phyloP scores from a whole-genome alignment of 306 rosid species.

The Malus sieversii region DNA sequence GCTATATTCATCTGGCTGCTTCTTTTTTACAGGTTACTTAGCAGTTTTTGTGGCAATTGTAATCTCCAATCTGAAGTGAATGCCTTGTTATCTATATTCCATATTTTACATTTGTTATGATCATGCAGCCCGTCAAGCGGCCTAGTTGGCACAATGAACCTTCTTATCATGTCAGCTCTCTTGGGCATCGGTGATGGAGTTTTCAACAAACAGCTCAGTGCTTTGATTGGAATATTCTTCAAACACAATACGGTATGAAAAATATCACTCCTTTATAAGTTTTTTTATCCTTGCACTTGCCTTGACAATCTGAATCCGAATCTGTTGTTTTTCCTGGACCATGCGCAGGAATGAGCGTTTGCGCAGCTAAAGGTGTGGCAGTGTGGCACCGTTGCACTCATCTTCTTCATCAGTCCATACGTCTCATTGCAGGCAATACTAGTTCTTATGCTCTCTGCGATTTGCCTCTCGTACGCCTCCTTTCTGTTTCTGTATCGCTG shows the following conservation, averaged over 20 bases:
- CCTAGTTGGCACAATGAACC: conserved; percentile 40
- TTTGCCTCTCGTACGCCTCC: conserved; percentile 36
- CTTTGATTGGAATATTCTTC: conserved; percentile 80
- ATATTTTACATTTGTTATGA: conserved; percentile 7
- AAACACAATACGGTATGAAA: conserved; percentile 61
- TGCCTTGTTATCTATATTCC: neutral
- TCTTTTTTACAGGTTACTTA: conserved; percentile 32
- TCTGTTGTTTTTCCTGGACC: conserved; percentile 16
- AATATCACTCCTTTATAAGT: neutral
- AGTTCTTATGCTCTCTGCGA: conserved; percentile 39
- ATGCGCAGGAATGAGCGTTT: conserved; percentile 85
- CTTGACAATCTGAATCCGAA: neutral
- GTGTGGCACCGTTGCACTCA: conserved; percentile 55
- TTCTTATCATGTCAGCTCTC: conserved; percentile 61
- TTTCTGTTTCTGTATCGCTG: conserved; percentile 45
- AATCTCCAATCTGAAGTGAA: neutral
- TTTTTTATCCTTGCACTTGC: neutral
- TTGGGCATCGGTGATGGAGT: conserved; percentile 86
- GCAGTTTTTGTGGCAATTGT: neutral
- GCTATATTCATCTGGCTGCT: conserved; percentile 50
- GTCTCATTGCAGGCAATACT: conserved; percentile 53
- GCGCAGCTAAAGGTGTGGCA: conserved; percentile 96
- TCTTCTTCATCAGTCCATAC: conserved; percentile 65
- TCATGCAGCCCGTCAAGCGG: conserved; percentile 44
- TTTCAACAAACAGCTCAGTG: conserved; percentile 73